phyloP scores from a whole-genome alignment of 2,329 filamentous ascomycete species.

The Exophiala mesophila region DNA sequence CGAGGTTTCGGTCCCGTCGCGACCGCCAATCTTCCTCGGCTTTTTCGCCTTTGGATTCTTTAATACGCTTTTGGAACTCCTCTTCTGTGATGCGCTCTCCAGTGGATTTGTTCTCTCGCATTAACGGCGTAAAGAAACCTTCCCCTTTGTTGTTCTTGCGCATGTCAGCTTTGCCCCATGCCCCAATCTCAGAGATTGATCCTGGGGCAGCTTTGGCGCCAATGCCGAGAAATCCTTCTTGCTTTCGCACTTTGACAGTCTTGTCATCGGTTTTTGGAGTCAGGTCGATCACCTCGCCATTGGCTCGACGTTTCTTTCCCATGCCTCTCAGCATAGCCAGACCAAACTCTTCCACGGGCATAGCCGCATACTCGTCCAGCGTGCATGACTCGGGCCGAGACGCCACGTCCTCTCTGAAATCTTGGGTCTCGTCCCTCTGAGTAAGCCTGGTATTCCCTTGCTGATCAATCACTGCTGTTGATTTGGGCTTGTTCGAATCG shows the following conservation, averaged over 20 bases:
- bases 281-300: constrained; percentile 47
- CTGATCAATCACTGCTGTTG: constrained; percentile 51
- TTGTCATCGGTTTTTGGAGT: constrained; percentile 34
- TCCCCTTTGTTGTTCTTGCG: constrained; percentile 47
- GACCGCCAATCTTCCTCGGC: constrained; percentile 43
- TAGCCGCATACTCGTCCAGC: constrained; percentile 77
- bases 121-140: constrained; percentile 57
- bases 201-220: constrained; percentile 66
- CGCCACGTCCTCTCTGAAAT: constrained; percentile 65
- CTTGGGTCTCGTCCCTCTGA: constrained; percentile 46
- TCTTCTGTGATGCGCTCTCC: constrained; percentile 60
- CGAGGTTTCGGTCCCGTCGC: constrained; percentile 41
- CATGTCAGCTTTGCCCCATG: constrained; percentile 65
- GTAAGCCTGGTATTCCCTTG: constrained; percentile 26
- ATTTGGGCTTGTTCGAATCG: constrained; percentile 39
- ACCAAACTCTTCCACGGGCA: constrained; percentile 93
- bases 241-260: constrained; percentile 54
- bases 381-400: constrained; percentile 70
- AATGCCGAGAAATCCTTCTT: constrained; percentile 78
- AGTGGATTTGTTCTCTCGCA: constrained; percentile 57
- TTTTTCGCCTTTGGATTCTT: constrained; percentile 43
- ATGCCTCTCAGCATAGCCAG: constrained; percentile 85
- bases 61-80: constrained; percentile 51
- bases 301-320: constrained; percentile 74
- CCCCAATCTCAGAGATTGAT: constrained; percentile 64